Conservation (phyloP, 2,329 filamentous ascomycete species). For the Aspergillus ruber region DNA sequence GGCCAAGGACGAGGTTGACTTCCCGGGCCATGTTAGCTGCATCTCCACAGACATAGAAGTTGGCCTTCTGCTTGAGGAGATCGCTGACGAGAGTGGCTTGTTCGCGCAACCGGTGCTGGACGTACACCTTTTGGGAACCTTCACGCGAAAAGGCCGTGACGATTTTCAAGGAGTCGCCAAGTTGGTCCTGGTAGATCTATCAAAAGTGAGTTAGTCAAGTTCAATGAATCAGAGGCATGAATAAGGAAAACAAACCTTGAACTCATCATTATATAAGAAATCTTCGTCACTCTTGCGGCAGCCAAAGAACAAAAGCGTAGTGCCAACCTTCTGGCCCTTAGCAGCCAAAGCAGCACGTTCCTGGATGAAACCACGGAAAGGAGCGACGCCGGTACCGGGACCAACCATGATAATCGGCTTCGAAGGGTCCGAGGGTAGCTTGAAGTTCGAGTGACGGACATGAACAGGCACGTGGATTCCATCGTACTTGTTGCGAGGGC, state of each 20-base stretch:
- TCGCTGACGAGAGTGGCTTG: constrained; percentile 77
- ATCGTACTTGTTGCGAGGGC: constrained; percentile 94
- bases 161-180: constrained; percentile 85
- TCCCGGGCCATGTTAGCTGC: constrained; percentile 95
- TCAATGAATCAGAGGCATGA: constrained; percentile 8
- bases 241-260: constrained; percentile 62
- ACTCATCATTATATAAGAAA: constrained; percentile 86
- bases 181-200: constrained; percentile 72
- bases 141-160: constrained; percentile 96
- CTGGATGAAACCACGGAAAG: constrained; percentile 92
- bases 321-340: constrained; percentile 74
- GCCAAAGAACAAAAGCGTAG: constrained; percentile 88
- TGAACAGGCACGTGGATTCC: constrained; percentile 93
- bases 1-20: constrained; percentile 77
- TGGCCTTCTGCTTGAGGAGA: constrained; percentile 74
- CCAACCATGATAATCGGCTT: constrained; percentile 96
- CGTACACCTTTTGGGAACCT: constrained; percentile 81
- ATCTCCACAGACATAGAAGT: constrained; percentile 97
- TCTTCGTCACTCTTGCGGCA: constrained; percentile 85
- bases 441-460: constrained; percentile 97
- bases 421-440: constrained; percentile 87
- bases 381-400: constrained; percentile 91
- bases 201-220: constrained; percentile 5
- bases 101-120: constrained; percentile 87
- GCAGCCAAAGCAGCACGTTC: constrained; percentile 80